A percentile compares a stretch with the other conserved stretches of the same genome.
phyloP scores from a whole-genome alignment of 1,284 basidiomycete species.

The Tilletia setariae region DNA sequence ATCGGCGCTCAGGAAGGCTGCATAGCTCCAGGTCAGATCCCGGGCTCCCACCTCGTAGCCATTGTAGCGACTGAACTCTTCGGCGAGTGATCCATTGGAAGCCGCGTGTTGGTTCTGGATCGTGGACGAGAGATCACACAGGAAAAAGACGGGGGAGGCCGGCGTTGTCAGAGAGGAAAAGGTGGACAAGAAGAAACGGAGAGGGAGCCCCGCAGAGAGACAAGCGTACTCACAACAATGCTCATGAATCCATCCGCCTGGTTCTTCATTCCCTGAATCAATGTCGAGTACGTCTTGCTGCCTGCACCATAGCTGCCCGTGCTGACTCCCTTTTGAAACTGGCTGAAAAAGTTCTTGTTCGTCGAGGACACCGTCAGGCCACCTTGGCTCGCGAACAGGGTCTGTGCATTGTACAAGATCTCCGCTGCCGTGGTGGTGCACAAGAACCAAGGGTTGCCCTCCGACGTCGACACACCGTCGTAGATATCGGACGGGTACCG shows the following conservation, averaged over 20 bases:
- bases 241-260: constrained; percentile 34
- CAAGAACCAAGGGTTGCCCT: constrained; percentile 43
- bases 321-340: constrained; percentile 26
- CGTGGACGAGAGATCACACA: no score
- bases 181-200: not conserved
- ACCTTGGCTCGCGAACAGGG: constrained; percentile 22
- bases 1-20: constrained; percentile 27
- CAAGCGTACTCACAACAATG: constrained; percentile 24
- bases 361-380: constrained; percentile 25
- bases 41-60: constrained; percentile 37
- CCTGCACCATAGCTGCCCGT: constrained; percentile 23
- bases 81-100: constrained; percentile 35
- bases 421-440: constrained; percentile 36
- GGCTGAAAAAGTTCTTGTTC: constrained; percentile 32
- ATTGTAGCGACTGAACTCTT: constrained; percentile 32
- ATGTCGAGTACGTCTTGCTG: constrained; percentile 21
- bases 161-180: no score
- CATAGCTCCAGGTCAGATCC: constrained; percentile 44
- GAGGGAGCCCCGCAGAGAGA: no score
- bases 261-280: constrained; percentile 29
- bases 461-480: constrained; percentile 26
- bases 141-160: not conserved
- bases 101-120: constrained; percentile 21
- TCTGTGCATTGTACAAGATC: constrained; percentile 33
- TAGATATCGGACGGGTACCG: constrained; percentile 33